These are phyloP conservation scores for Nemania serpens DNA, from an alignment of 2,329 filamentous ascomycete genomes.

Conservation along the genomic window DNA sequence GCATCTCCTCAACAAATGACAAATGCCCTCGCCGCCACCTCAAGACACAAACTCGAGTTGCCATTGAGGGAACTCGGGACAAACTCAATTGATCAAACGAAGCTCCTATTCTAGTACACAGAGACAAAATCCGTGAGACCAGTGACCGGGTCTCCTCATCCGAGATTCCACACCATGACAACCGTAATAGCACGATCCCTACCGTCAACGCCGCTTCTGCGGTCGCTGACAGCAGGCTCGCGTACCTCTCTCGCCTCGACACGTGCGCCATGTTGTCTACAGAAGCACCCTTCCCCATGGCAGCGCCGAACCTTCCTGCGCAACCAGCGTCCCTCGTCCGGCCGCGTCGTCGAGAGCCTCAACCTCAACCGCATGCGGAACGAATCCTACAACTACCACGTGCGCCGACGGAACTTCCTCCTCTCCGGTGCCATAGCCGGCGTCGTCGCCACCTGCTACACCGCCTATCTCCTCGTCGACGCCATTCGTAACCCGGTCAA, in stretches of 20 bases:
- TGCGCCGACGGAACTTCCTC: slow-evolving; percentile 57
- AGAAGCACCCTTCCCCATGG: background rate
- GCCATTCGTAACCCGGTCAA: slow-evolving; percentile 52
- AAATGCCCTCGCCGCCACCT: too few species aligned
- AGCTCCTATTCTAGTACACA: too few species aligned
- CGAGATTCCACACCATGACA: slow-evolving; percentile 10
- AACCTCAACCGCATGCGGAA: slow-evolving; percentile 55
- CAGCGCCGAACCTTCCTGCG: slow-evolving; percentile 26
- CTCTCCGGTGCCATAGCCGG: slow-evolving; percentile 56
- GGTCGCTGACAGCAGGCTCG: slow-evolving; percentile 10
- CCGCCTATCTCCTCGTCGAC: slow-evolving; percentile 44
- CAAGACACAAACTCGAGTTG: background rate
- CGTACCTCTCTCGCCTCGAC: slow-evolving; percentile 6
- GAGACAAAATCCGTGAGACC: background rate
- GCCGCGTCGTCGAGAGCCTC: slow-evolving; percentile 52
- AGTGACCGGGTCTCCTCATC: background rate
- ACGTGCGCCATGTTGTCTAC: slow-evolving; percentile 9
- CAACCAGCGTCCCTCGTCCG: background rate
- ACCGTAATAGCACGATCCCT: slow-evolving; percentile 15
- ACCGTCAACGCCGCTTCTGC: slow-evolving; percentile 21
- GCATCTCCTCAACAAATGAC: too few species aligned
- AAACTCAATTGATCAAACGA: too few species aligned
- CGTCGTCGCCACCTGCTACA: slow-evolving; percentile 55
- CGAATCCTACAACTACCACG: slow-evolving; percentile 55
- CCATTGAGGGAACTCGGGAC: background rate